A percentile compares a stretch with the other conserved stretches of the same genome.
Conservation (phyloP, 257 asterid genomes). For the Rhazya stricta region DNA sequence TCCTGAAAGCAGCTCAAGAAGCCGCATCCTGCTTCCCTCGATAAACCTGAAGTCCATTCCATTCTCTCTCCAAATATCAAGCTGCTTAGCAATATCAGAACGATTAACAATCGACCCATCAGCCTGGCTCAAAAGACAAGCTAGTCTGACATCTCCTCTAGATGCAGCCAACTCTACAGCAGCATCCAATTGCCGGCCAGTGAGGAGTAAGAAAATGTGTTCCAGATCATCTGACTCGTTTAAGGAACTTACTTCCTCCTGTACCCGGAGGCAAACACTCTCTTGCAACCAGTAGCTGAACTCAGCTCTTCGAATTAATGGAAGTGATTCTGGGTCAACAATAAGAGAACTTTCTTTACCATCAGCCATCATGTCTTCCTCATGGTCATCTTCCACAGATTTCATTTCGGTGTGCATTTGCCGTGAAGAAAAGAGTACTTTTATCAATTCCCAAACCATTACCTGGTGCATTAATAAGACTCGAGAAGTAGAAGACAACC, state of each 20-base stretch:
- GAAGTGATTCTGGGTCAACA: constrained; percentile 74
- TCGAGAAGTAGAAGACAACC: constrained; percentile 55
- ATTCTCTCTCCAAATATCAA: constrained; percentile 80
- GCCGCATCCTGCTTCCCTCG: constrained; percentile 71
- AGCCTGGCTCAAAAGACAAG: constrained; percentile 90
- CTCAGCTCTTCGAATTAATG: constrained; percentile 72
- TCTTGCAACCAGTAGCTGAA: constrained; percentile 97
- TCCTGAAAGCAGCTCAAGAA: constrained; percentile 91
- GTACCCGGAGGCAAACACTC: constrained; percentile 85
- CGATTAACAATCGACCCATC: constrained; percentile 74
- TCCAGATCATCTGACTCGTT: constrained; percentile 58
- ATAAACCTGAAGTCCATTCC: constrained; percentile 88
- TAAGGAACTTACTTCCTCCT: constrained; percentile 72
- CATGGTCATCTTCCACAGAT: constrained; percentile 51
- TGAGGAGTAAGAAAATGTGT: constrained; percentile 81
- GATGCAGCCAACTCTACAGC: constrained; percentile 95
- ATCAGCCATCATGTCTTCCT: constrained; percentile 79
- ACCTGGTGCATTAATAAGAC: constrained; percentile 85
- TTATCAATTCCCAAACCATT: constrained; percentile 84
- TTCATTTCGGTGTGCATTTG: constrained; percentile 42
- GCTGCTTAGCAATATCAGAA: constrained; percentile 64
- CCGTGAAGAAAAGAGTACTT: constrained; percentile 75
- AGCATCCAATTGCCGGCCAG: constrained; percentile 87
- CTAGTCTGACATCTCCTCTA: constrained; percentile 90
- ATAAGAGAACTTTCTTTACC: constrained; percentile 49